Conservation (phyloP, 2,329 filamentous ascomycete species). For the Acephala macrosclerotiorum region DNA sequence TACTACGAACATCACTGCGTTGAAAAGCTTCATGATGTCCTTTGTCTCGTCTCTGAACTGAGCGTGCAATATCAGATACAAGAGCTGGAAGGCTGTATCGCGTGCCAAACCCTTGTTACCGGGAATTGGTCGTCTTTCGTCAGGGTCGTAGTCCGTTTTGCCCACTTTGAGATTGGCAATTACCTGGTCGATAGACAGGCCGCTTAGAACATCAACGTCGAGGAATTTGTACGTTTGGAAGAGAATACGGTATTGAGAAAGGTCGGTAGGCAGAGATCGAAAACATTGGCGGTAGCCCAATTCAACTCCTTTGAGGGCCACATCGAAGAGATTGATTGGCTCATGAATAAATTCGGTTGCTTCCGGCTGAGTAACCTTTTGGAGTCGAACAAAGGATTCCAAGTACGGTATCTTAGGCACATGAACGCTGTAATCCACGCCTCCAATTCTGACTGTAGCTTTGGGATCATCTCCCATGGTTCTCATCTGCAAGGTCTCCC, state of each 20-base stretch:
- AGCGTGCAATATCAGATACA: slow-evolving; percentile 36
- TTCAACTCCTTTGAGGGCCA: slow-evolving; percentile 41
- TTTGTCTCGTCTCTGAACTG: slow-evolving; percentile 35
- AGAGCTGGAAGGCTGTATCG: slow-evolving; percentile 38
- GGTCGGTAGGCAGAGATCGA: slow-evolving; percentile 35
- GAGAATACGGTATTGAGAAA: slow-evolving; percentile 37
- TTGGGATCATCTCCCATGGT: not conserved
- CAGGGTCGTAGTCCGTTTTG: slow-evolving; percentile 32
- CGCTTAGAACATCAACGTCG: slow-evolving; percentile 33
- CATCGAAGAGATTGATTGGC: slow-evolving; percentile 36
- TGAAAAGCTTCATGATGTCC: slow-evolving; percentile 35
- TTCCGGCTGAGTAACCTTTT: slow-evolving; percentile 19
- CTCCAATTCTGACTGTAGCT: slow-evolving; percentile 18
- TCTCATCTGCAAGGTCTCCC: not conserved
- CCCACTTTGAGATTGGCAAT: slow-evolving; percentile 35
- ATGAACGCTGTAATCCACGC: slow-evolving; percentile 11
- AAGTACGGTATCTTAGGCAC: slow-evolving; percentile 25
- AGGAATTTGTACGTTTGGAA: slow-evolving; percentile 41
- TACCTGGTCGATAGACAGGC: slow-evolving; percentile 35
- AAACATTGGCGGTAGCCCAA: slow-evolving; percentile 42
- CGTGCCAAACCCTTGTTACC: slow-evolving; percentile 32
- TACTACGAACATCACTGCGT: slow-evolving; percentile 39
- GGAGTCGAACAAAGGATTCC: slow-evolving; percentile 15
- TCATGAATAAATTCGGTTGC: slow-evolving; percentile 33
- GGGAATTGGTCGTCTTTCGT: slow-evolving; percentile 22